These are phyloP conservation scores for Mycena epipterygia DNA, from an alignment of 768 basidiomycete genomes.

Conservation along the genomic window DNA sequence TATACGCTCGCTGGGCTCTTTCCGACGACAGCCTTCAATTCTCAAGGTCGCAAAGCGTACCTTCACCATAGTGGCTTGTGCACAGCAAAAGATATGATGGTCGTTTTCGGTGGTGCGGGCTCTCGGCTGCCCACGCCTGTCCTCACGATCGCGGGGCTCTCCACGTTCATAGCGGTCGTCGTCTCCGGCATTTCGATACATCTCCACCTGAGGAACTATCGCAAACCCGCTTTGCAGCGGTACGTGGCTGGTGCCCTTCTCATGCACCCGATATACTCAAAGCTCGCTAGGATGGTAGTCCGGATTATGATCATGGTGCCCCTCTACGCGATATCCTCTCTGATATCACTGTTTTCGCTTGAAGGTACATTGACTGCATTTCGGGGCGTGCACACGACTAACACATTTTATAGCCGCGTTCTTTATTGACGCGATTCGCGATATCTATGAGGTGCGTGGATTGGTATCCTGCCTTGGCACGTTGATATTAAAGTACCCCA, in stretches of 20 bases:
- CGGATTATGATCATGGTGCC: conserved; percentile 99
- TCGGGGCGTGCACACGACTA: neutral
- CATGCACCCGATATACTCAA: conserved; percentile 11
- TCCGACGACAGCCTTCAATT: neutral
- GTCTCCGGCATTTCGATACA: conserved; percentile 83
- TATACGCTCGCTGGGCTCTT: neutral
- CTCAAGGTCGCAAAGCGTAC: neutral
- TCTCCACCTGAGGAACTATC: conserved; percentile 88
- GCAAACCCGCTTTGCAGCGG: conserved; percentile 87
- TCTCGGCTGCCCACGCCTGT: conserved; percentile 70
- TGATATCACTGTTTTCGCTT: conserved; percentile 94
- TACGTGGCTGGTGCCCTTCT: conserved; percentile 45
- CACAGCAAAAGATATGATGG: neutral
- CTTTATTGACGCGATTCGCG: conserved; percentile 94
- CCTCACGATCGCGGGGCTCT: conserved; percentile 72
- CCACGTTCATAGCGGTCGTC: conserved; percentile 76
- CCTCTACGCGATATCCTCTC: conserved; percentile 89
- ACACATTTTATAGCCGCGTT: conserved; percentile 73
- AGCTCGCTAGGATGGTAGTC: conserved; percentile 80
- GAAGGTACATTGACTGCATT: conserved; percentile 51
- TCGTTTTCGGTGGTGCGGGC: conserved; percentile 59
- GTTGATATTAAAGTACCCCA: neutral
- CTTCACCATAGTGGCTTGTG: neutral
- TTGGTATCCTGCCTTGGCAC: neutral
- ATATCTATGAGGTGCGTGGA: conserved; percentile 90